Evolutionary conservation across 1,139 yeast species (phyloP).

Genomic region (Wickerhamomyces sp.): DNA sequence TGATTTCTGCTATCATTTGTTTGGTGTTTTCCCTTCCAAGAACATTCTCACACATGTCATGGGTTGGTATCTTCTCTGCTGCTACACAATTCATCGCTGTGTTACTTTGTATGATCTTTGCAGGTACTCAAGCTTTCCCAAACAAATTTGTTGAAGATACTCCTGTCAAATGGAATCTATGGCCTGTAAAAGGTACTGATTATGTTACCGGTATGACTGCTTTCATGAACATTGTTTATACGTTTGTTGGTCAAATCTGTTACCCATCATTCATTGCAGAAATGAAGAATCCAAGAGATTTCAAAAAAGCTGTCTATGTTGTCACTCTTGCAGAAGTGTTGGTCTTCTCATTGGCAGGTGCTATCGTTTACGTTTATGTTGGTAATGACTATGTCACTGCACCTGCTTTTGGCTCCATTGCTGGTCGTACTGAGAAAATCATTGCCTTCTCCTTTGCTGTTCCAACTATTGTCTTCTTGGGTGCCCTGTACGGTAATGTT

Average conservation of each 20-base stretch:
- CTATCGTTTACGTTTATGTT: constrained; percentile 52
- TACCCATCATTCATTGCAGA: constrained; percentile 59
- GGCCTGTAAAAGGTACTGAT: constrained; percentile 47
- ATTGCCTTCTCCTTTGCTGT: constrained; percentile 56
- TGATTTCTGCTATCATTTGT: constrained; percentile 43
- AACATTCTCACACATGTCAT: constrained; percentile 48
- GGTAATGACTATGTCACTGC: constrained; percentile 51
- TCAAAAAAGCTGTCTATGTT: constrained; percentile 48
- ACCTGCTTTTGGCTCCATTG: constrained; percentile 54
- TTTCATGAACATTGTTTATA: constrained; percentile 52
- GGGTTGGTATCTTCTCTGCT: constrained; percentile 48
- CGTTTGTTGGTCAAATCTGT: constrained; percentile 60
- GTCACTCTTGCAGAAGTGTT: constrained; percentile 48
- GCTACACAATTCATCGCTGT: constrained; percentile 54
- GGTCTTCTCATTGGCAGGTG: constrained; percentile 48
- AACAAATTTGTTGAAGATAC: constrained; percentile 31
- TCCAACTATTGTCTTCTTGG: constrained; percentile 54
- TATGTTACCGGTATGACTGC: constrained; percentile 55
- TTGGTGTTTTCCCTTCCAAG: constrained; percentile 48
- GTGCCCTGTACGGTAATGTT: constrained; percentile 50
- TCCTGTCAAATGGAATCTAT: constrained; percentile 40
- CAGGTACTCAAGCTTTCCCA: constrained; percentile 49
- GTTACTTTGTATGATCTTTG: constrained; percentile 45
- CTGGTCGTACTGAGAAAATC: constrained; percentile 41
- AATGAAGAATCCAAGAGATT: constrained; percentile 53